Evolutionary conservation across 2,329 filamentous ascomycete species (phyloP).

Genomic region (Thielaviopsis populi): DNA sequence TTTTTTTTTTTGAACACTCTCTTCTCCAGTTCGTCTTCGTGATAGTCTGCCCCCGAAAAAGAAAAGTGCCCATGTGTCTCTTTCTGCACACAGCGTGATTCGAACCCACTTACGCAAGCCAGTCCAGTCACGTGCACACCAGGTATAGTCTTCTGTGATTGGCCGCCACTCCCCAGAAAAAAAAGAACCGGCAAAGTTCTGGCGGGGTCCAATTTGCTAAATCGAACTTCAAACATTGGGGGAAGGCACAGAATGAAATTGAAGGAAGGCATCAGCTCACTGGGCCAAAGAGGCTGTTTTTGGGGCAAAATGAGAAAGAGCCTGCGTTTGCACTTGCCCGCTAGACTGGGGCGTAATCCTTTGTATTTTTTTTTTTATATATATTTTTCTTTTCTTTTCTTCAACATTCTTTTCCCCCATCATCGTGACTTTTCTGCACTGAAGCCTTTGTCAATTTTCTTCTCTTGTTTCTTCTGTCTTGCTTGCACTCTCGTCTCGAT

Average conservation of each 20-base stretch:
- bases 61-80: neutral
- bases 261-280: neutral
- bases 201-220: neutral
- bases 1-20: neutral
- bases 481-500: neutral
- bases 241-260: neutral
- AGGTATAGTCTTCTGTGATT: neutral
- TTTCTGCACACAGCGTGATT: neutral
- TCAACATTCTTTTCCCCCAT: neutral
- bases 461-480: neutral
- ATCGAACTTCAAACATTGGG: neutral
- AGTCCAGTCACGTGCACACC: neutral
- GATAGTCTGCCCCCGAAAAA: neutral
- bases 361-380: slow-evolving; percentile 4
- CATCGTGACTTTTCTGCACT: neutral
- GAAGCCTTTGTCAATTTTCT: neutral
- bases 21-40: too few relatives aligned
- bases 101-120: neutral
- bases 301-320: neutral
- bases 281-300: neutral
- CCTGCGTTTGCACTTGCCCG: neutral
- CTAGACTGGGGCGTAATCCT: neutral
- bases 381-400: slow-evolving; percentile 1
- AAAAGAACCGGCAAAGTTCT: neutral
- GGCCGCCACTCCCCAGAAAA: neutral